Percentiles rank a stretch among this genome's conserved stretches.
Evolutionary conservation across 805 yeast genomes (phyloP).

Genomic region (Teunomyces panamensis): DNA sequence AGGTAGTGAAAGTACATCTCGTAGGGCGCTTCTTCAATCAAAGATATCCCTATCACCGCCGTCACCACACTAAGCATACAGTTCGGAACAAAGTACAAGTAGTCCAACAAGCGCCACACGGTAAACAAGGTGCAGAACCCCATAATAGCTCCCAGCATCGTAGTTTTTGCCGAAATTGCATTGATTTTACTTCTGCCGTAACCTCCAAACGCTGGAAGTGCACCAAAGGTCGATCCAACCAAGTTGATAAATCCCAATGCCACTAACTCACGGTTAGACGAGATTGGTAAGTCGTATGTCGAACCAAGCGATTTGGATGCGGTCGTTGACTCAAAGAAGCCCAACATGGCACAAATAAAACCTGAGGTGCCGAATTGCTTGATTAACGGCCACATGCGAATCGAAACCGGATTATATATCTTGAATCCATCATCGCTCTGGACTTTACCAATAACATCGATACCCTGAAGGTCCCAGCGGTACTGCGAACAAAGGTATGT

Average conservation of each 20-base stretch:
- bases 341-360: slow-evolving; percentile 76
- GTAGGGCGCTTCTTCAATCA: slow-evolving; percentile 78
- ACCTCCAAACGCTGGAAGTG: slow-evolving; percentile 92
- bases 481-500: slow-evolving; percentile 49
- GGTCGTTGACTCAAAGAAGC: slow-evolving; percentile 90
- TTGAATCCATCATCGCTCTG: slow-evolving; percentile 42
- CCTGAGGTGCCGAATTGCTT: slow-evolving; percentile 62
- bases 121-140: slow-evolving; percentile 71
- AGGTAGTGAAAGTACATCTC: slow-evolving; percentile 72
- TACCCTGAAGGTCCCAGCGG: slow-evolving; percentile 52
- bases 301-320: slow-evolving; percentile 86
- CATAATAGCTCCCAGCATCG: slow-evolving; percentile 79
- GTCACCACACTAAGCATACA: slow-evolving; percentile 81
- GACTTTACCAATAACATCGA: slow-evolving; percentile 70
- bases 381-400: slow-evolving; percentile 47
- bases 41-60: slow-evolving; percentile 60
- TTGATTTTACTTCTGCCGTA: slow-evolving; percentile 91
- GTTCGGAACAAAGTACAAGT: slow-evolving; percentile 70
- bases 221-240: slow-evolving; percentile 59
- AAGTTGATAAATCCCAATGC: slow-evolving; percentile 82
- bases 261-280: slow-evolving; percentile 86
- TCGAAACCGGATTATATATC: slow-evolving; percentile 55
- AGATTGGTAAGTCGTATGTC: slow-evolving; percentile 64
- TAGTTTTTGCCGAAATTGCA: slow-evolving; percentile 79
- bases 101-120: slow-evolving; percentile 55